Conservation (phyloP, 768 basidiomycete species). For the Amanita muscaria region DNA sequence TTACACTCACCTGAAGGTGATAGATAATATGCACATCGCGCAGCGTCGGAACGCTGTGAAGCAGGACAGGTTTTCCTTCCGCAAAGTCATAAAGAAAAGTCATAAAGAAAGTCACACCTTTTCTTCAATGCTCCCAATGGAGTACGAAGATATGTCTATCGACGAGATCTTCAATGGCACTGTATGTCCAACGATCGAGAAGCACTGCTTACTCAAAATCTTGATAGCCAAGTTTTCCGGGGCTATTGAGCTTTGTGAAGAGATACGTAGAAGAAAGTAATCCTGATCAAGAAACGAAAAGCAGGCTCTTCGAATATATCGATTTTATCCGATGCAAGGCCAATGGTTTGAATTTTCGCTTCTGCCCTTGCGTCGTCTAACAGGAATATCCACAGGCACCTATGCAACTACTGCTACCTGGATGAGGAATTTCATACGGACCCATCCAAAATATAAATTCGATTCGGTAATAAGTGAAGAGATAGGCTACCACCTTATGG, state of each 20-base stretch:
- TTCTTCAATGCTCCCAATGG: not conserved
- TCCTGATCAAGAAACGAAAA: slow-evolving; percentile 1
- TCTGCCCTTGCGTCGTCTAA: not conserved
- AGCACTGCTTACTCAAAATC: too few relatives aligned
- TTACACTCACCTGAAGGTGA: slow-evolving; percentile 1
- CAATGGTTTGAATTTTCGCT: not conserved
- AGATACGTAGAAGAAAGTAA: not conserved
- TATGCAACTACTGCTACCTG: slow-evolving; percentile 8
- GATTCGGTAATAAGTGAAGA: slow-evolving; percentile 8
- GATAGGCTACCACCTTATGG: slow-evolving; percentile 8
- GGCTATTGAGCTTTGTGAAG: slow-evolving; percentile 5
- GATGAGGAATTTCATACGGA: slow-evolving; percentile 10
- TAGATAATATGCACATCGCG: slow-evolving; percentile 4
- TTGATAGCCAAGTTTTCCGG: not conserved
- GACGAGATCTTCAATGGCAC: slow-evolving; percentile 10
- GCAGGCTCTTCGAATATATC: not conserved
- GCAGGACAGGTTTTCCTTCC: slow-evolving; percentile 4
- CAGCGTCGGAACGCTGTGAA: slow-evolving; percentile 4
- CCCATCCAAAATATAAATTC: slow-evolving; percentile 7
- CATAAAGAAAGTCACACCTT: not conserved
- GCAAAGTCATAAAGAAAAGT: slow-evolving; percentile 2
- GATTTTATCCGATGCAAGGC: slow-evolving; percentile 4
- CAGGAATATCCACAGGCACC: slow-evolving; percentile 1
- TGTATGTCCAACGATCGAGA: too few relatives aligned
- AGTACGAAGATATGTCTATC: slow-evolving; percentile 7